These are phyloP conservation scores for Fraxinus latifolia DNA, from an alignment of 305 asterid genomes.

Conservation along the genomic window DNA sequence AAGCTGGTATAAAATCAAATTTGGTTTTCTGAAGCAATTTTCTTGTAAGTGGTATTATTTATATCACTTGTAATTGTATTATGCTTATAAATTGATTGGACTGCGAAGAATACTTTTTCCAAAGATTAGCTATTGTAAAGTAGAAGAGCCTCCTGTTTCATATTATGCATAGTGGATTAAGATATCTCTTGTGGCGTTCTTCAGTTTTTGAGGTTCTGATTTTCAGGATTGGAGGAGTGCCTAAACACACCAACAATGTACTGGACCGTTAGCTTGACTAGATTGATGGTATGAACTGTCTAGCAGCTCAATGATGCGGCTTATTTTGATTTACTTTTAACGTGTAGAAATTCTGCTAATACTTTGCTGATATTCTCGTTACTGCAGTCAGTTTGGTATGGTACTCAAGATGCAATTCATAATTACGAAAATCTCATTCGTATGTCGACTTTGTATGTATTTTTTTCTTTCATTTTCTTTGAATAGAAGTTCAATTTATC, in stretches of 20 bases:
- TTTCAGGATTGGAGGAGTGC: neutral
- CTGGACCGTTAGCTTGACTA: neutral
- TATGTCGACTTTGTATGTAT: neutral
- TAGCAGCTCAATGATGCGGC: neutral
- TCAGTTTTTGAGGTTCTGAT: neutral
- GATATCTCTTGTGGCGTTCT: neutral
- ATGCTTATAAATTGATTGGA: neutral
- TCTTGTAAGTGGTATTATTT: neutral
- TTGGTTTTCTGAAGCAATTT: neutral
- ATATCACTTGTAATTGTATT: neutral
- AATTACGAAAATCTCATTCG: neutral
- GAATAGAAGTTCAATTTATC: constrained; percentile 26
- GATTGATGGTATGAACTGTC: neutral
- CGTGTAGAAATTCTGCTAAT: neutral
- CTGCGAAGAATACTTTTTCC: neutral
- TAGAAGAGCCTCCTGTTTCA: neutral
- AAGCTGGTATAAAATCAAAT: neutral
- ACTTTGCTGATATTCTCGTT: neutral
- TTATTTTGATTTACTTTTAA: neutral
- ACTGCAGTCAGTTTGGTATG: neutral
- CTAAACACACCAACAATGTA: neutral
- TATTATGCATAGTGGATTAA: neutral
- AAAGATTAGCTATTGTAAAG: neutral
- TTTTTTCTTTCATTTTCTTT: neutral
- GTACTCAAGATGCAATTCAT: neutral